Percentiles rank a stretch among this genome's conserved stretches.
These are phyloP conservation scores for Diutina rugosa DNA, from an alignment of 1,139 yeast species.

Conservation along the genomic window DNA sequence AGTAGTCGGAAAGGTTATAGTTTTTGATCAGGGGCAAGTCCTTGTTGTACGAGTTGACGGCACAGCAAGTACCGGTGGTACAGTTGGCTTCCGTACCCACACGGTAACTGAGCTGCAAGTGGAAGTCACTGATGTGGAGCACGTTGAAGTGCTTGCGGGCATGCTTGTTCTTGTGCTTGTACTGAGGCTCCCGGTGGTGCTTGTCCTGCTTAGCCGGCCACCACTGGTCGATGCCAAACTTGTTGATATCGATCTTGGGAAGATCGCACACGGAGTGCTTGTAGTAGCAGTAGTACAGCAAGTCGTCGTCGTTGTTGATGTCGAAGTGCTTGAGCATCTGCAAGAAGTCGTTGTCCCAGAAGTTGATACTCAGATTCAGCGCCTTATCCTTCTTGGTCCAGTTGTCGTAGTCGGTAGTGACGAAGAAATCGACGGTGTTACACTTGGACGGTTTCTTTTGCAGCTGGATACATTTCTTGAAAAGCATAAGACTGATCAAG, in stretches of 20 bases:
- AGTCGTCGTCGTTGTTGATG: not conserved
- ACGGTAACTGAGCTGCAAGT: constrained; percentile 41
- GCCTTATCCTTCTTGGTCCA: not conserved
- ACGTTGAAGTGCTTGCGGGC: constrained; percentile 33
- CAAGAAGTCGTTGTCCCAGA: constrained; percentile 27
- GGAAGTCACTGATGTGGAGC: constrained; percentile 57
- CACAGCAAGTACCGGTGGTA: constrained; percentile 31
- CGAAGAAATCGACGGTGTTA: constrained; percentile 24
- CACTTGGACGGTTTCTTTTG: constrained; percentile 21
- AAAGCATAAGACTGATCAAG: constrained; percentile 22
- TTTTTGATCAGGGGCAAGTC: constrained; percentile 12
- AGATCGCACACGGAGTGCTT: constrained; percentile 7
- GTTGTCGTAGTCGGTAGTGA: constrained; percentile 19
- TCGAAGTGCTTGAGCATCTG: constrained; percentile 20
- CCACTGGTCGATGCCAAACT: constrained; percentile 6
- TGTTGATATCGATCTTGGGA: constrained; percentile 7
- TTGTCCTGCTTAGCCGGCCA: constrained; percentile 7
- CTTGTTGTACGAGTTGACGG: constrained; percentile 21
- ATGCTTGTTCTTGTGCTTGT: constrained; percentile 5
- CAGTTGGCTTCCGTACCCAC: constrained; percentile 54
- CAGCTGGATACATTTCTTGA: constrained; percentile 20
- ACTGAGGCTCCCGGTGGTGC: constrained; percentile 5
- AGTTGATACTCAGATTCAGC: constrained; percentile 13
- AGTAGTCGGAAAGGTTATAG: constrained; percentile 22
- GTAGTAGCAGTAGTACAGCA: constrained; percentile 7